Evolutionary conservation across 2,329 filamentous ascomycete species (phyloP).

Genomic region (Monilinia vaccinii-corymbosi): DNA sequence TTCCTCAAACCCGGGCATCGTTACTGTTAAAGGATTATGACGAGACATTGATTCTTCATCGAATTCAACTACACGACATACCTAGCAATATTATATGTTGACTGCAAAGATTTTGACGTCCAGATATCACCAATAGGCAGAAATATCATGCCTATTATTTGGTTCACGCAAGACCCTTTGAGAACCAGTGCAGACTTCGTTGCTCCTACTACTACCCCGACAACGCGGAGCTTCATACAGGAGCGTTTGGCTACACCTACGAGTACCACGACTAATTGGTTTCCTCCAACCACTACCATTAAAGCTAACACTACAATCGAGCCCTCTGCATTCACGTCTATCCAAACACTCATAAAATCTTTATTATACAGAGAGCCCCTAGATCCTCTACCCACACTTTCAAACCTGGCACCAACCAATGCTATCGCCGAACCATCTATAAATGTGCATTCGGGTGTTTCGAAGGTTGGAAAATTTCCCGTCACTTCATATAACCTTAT

Average conservation of each 20-base stretch:
- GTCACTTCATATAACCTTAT: constrained; percentile 1
- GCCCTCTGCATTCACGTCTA: not conserved
- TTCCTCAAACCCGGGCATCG: not conserved
- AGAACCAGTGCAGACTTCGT: not conserved
- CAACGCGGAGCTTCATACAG: not conserved
- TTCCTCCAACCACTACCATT: not conserved
- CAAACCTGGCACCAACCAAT: not conserved
- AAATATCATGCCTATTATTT: not conserved
- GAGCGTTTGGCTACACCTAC: not conserved
- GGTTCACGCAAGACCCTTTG: not conserved
- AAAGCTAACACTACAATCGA: not conserved
- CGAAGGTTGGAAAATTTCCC: not conserved
- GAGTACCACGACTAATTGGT: not conserved
- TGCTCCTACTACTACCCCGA: not conserved
- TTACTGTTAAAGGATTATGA: not conserved
- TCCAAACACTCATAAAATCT: constrained; percentile 1
- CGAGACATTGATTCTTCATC: not conserved
- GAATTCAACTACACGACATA: not conserved
- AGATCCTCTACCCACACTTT: not conserved
- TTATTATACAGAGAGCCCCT: not conserved
- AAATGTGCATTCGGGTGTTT: not conserved
- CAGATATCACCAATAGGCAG: not conserved
- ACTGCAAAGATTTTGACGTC: not conserved
- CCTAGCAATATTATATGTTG: not conserved
- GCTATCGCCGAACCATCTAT: not conserved